Evolutionary conservation across 2,329 filamentous ascomycete species (phyloP), one percentile per base, ranked within the genome.

Genomic region (Talaromyces marneffei): DNA sequence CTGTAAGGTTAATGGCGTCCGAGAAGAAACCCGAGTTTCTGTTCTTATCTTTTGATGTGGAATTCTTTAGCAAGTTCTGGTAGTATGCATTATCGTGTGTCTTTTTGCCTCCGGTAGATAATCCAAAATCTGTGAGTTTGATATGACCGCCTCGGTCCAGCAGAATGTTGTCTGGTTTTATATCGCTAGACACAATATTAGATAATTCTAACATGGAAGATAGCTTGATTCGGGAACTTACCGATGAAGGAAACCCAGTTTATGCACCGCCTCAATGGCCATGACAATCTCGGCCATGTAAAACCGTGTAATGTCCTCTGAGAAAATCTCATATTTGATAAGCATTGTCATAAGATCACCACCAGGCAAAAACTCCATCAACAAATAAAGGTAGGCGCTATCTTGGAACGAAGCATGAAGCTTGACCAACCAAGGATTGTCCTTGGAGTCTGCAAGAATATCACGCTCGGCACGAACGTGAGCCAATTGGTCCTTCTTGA

Each of bases 301-400:
- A 78, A 99, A 99, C 18, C 94, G 87, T 31, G 94, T 99, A 67
- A 99, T 97, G 68, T 99, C 94, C 75, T 97, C 93, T 0, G 92
- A 96, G 76, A 99, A 99, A 75, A 99, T 97, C 75, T 99, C 94
- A 72, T 99, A 99, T 83, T 97, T 99, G 81, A 99, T 99, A 68
- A 99, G 83, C 94, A 99, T 99, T 3, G 94, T 99, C 94, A 99
- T 99, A 75, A 99, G 78, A 79, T 99, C 94, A 76, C 94, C 94
- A 76, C 94, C 94, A 7, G 94, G 94, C 75, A 99, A 84, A 78
- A 97, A 99, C 78, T 99, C 94, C 94, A 99, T 99, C 64, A 99
- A 83, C 88, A 99, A 94, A 81, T 99, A 99, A 37, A 99, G 82
- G 79, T 97, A 99, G 67, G 94, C 93, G 50, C 85, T 84, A 74